Evolutionary conservation across 2,329 filamentous ascomycete genomes (phyloP).

Genomic region (Whalleya microplaca): DNA sequence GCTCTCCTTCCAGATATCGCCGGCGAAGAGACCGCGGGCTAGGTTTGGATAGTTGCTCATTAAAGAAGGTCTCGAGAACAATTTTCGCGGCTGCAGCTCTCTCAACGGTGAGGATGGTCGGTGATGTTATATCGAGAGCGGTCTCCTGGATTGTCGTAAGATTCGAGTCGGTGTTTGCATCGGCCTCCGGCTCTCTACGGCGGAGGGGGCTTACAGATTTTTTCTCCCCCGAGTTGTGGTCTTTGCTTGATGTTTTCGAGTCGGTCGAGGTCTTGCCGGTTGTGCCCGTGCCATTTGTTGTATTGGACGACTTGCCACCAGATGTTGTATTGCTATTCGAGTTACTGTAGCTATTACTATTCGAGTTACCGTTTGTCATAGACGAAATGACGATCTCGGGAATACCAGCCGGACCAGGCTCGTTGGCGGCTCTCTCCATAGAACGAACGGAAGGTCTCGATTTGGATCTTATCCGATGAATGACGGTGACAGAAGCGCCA

Average conservation of each 20-base stretch:
- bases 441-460: conserved; percentile 42
- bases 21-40: conserved; percentile 65
- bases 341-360: conserved; percentile 32
- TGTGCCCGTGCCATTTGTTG: conserved; percentile 33
- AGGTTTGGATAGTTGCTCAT: conserved; percentile 62
- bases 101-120: conserved; percentile 68
- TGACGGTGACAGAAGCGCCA: conserved; percentile 46
- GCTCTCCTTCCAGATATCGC: conserved; percentile 63
- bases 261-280: conserved; percentile 46
- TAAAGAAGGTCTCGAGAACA: conserved; percentile 83
- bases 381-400: conserved; percentile 24
- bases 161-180: conserved; percentile 33
- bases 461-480: conserved; percentile 46
- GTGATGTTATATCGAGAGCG: conserved; percentile 31
- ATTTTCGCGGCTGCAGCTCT: conserved; percentile 80
- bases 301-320: conserved; percentile 34
- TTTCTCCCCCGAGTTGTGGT: conserved; percentile 36
- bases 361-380: conserved; percentile 26
- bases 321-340: conserved; percentile 36
- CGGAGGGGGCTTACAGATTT: conserved; percentile 33
- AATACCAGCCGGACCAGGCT: conserved; percentile 29
- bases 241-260: conserved; percentile 43
- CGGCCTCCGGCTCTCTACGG: conserved; percentile 29
- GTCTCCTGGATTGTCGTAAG: conserved; percentile 41
- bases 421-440: conserved; percentile 35